Conservation (phyloP, 768 basidiomycete species). For the Cystofilobasidium bisporidii region DNA sequence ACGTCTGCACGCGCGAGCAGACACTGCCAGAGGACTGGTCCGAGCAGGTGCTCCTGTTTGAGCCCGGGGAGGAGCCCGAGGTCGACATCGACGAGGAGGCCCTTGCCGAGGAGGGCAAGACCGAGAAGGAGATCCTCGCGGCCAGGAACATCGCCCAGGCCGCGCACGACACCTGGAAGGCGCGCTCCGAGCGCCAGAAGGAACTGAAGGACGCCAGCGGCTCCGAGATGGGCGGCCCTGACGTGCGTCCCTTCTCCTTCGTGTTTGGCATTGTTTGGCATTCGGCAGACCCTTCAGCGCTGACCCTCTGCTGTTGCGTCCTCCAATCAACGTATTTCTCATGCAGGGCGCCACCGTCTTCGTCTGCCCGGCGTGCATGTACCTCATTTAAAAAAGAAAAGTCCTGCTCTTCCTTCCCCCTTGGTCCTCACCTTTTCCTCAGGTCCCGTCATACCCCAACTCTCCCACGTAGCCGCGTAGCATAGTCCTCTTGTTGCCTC, state of each 20-base stretch:
- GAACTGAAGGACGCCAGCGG: neutral
- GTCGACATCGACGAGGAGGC: neutral
- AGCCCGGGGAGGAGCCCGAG: neutral
- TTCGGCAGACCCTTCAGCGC: neutral
- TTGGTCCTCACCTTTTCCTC: too few species aligned
- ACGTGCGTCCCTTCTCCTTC: neutral
- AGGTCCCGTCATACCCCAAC: too few species aligned
- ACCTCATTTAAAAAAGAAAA: neutral
- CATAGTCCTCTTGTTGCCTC: too few species aligned
- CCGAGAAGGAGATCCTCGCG: neutral
- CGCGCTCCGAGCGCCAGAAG: neutral
- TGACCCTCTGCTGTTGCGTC: neutral
- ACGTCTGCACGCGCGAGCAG: constrained; percentile 2
- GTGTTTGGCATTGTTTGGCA: neutral
- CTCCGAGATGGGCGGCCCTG: constrained; percentile 5
- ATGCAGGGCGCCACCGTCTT: neutral
- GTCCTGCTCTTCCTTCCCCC: too few species aligned
- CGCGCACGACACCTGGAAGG: neutral
- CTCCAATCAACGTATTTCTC: too few species aligned
- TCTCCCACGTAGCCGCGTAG: too few species aligned
- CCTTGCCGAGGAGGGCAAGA: neutral
- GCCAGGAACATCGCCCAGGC: neutral
- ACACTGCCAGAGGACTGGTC: constrained; percentile 12
- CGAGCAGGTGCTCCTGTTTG: neutral
- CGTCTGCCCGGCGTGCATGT: constrained; percentile 6